Percentiles rank a stretch among this genome's conserved stretches.
Evolutionary conservation across 1,284 basidiomycete genomes (phyloP).

Genomic region (Rugosomyces carneus): DNA sequence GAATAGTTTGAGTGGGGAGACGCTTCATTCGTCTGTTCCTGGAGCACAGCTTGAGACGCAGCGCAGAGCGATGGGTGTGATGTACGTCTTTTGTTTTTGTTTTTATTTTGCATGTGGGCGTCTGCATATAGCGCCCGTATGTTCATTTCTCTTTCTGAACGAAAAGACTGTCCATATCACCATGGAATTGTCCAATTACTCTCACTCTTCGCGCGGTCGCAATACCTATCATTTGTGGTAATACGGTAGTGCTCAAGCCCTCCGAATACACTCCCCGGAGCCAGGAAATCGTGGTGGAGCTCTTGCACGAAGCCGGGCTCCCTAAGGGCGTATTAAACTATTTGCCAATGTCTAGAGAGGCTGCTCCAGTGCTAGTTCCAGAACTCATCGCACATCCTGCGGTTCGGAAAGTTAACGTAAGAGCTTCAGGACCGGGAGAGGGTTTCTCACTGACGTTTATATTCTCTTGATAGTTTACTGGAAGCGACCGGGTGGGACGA

Average conservation of each 20-base stretch:
- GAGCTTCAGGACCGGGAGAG: constrained; percentile 7
- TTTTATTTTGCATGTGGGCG: not conserved
- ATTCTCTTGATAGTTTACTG: constrained; percentile 50
- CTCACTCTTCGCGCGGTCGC: constrained; percentile 46
- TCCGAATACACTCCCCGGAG: constrained; percentile 51
- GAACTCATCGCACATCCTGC: constrained; percentile 51
- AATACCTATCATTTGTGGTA: constrained; percentile 55
- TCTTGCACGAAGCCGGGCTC: constrained; percentile 52
- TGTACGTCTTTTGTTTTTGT: constrained; percentile 21
- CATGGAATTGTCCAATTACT: constrained; percentile 42
- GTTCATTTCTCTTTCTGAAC: too few species aligned
- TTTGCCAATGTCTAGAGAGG: constrained; percentile 44
- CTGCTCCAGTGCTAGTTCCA: constrained; percentile 38
- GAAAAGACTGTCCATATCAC: constrained; percentile 32
- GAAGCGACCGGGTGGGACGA: constrained; percentile 62
- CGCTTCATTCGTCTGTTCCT: constrained; percentile 25
- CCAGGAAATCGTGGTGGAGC: constrained; percentile 44
- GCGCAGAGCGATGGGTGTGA: constrained; percentile 32
- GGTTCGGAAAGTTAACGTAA: constrained; percentile 41
- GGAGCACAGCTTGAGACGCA: constrained; percentile 26
- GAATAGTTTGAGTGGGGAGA: constrained; percentile 25
- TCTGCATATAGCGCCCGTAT: too few species aligned
- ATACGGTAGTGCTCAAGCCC: constrained; percentile 57
- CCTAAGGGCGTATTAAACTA: constrained; percentile 58
- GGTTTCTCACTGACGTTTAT: not conserved